A percentile compares a stretch with the other conserved stretches of the same genome.
Conservation (phyloP, 257 asterid genomes). For the Solanum pennellii region DNA sequence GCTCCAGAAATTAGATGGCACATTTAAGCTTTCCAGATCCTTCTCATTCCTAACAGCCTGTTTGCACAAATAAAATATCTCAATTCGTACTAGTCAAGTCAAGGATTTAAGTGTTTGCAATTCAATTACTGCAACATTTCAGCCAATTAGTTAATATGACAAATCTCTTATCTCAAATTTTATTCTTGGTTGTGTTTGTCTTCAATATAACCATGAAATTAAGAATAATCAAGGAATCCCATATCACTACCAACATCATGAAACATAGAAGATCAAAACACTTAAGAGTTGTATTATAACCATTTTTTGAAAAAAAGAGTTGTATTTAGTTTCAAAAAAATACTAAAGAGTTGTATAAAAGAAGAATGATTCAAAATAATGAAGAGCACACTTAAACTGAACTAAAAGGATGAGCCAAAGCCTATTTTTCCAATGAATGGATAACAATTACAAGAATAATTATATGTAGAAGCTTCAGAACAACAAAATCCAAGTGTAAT, state of each 20-base stretch:
- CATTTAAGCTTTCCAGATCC: slow-evolving; percentile 73
- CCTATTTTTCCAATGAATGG: background rate
- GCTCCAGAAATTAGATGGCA: slow-evolving; percentile 48
- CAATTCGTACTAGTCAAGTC: background rate
- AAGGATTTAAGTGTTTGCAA: background rate
- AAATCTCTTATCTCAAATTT: background rate
- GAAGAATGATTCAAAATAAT: background rate
- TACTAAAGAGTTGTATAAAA: background rate
- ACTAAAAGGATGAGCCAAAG: background rate
- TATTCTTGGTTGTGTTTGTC: background rate
- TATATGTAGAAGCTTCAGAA: background rate
- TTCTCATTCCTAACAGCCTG: slow-evolving; percentile 92
- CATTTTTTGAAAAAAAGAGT: background rate
- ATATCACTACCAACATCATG: background rate
- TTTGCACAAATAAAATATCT: slow-evolving; percentile 4
- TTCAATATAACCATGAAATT: background rate
- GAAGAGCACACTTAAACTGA: background rate
- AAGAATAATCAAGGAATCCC: background rate
- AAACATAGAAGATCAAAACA: background rate
- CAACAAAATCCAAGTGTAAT: background rate
- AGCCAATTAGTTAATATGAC: background rate
- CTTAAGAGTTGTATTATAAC: background rate
- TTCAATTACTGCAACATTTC: background rate
- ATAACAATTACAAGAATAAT: background rate
- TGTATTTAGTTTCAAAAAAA: background rate